phyloP scores from a whole-genome alignment of 345 rosid genomes.

The Pugionium dolabratum region DNA sequence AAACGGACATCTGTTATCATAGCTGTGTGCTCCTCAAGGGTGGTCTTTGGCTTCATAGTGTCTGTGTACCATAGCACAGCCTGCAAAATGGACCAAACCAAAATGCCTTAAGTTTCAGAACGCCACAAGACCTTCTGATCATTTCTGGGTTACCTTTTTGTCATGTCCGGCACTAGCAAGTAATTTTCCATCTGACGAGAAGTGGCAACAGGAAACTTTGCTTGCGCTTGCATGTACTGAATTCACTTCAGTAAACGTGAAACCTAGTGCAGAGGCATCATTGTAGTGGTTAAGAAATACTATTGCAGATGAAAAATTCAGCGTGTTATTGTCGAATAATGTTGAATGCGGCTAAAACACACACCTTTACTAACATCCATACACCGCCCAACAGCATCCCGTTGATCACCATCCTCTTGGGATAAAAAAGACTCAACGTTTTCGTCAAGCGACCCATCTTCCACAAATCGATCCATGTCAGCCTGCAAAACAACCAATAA shows the following conservation, averaged over 20 bases:
- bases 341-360: slow-evolving; percentile 17
- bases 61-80: slow-evolving; percentile 89
- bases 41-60: slow-evolving; percentile 63
- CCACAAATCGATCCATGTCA: slow-evolving; percentile 91
- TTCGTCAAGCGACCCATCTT: slow-evolving; percentile 93
- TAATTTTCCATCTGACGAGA: slow-evolving; percentile 94
- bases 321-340: neutral
- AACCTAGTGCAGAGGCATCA: slow-evolving; percentile 50
- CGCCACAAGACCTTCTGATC: slow-evolving; percentile 3
- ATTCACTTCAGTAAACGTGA: slow-evolving; percentile 66
- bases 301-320: slow-evolving; percentile 10
- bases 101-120: slow-evolving; percentile 22
- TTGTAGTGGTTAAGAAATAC: slow-evolving; percentile 19
- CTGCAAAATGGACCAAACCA: slow-evolving; percentile 46
- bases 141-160: slow-evolving; percentile 61
- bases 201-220: slow-evolving; percentile 85
- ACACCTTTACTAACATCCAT: slow-evolving; percentile 74
- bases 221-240: slow-evolving; percentile 76
- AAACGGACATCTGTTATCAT: slow-evolving; percentile 93
- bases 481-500: slow-evolving; percentile 58
- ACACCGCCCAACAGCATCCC: slow-evolving; percentile 73
- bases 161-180: slow-evolving; percentile 99
- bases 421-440: slow-evolving; percentile 97
- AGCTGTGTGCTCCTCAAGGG: slow-evolving; percentile 80
- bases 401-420: slow-evolving; percentile 79